These are phyloP conservation scores for Datisca glomerata DNA, from an alignment of 306 rosid genomes.

Conservation along the genomic window DNA sequence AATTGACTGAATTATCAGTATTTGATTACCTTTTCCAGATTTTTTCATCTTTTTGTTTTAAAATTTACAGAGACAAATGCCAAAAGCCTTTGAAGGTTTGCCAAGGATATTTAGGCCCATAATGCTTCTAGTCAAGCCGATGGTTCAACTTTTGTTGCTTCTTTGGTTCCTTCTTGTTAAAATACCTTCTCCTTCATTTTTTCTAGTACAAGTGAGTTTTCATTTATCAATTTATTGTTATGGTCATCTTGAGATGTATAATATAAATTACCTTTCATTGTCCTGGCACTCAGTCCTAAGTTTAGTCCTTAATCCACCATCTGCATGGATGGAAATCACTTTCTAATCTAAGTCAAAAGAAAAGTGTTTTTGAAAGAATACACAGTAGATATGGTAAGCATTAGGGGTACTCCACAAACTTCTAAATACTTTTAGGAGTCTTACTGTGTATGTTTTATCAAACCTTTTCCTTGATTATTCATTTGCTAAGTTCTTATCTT, in stretches of 20 bases:
- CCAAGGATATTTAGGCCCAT: conserved; percentile 53
- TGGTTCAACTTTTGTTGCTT: conserved; percentile 58
- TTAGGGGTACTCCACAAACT: too few species aligned
- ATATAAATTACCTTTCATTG: too few species aligned
- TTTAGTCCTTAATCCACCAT: too few species aligned
- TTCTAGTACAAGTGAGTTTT: conserved; percentile 67
- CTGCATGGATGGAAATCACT: too few species aligned
- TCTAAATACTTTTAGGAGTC: background rate
- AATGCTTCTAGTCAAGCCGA: conserved; percentile 62
- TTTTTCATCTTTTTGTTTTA: background rate
- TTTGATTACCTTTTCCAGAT: background rate
- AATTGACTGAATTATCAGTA: too few species aligned
- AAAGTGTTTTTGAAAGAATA: too few species aligned
- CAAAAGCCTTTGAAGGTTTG: conserved; percentile 25
- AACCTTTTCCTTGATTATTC: background rate
- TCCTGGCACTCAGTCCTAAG: too few species aligned
- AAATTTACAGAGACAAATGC: conserved; percentile 70
- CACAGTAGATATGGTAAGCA: too few species aligned
- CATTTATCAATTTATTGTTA: background rate
- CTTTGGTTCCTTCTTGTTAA: conserved; percentile 83
- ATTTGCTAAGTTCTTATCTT: background rate
- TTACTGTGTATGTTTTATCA: background rate
- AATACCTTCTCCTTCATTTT: conserved; percentile 72
- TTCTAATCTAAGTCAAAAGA: too few species aligned
- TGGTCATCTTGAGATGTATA: background rate